These are phyloP conservation scores for Venturiaceae sp. DNA, from an alignment of 2,329 filamentous ascomycete species.

Conservation along the genomic window DNA sequence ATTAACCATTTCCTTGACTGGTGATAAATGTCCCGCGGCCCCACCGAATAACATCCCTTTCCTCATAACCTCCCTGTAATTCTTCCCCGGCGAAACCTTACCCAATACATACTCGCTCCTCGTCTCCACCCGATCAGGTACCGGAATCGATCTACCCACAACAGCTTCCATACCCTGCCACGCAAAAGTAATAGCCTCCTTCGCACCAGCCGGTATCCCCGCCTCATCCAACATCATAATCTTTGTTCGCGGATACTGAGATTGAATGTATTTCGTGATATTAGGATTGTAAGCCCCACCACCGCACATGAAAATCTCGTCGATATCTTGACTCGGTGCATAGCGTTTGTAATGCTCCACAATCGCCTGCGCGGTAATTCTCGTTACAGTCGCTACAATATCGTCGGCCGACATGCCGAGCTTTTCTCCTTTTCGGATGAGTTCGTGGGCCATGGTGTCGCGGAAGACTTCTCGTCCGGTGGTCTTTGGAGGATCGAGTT, in stretches of 20 bases:
- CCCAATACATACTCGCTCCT: background rate
- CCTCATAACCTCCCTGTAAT: background rate
- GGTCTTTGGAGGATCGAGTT: slow-evolving; percentile 42
- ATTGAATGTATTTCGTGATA: slow-evolving; percentile 43
- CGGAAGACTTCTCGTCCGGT: slow-evolving; percentile 52
- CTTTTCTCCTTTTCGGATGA: slow-evolving; percentile 39
- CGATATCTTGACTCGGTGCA: slow-evolving; percentile 35
- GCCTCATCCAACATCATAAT: slow-evolving; percentile 49
- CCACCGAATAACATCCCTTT: background rate
- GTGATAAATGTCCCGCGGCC: background rate
- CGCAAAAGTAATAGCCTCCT: slow-evolving; percentile 51
- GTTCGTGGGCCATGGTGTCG: slow-evolving; percentile 42
- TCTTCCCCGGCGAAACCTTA: background rate
- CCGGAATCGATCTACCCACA: slow-evolving; percentile 7
- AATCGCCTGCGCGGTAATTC: slow-evolving; percentile 50
- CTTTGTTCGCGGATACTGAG: slow-evolving; percentile 35
- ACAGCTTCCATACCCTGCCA: slow-evolving; percentile 51
- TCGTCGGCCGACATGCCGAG: slow-evolving; percentile 39
- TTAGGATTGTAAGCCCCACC: slow-evolving; percentile 49
- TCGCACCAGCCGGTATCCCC: slow-evolving; percentile 46
- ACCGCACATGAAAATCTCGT: slow-evolving; percentile 53
- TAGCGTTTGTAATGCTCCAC: slow-evolving; percentile 41
- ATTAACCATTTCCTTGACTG: slow-evolving; percentile 1
- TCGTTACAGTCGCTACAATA: slow-evolving; percentile 48
- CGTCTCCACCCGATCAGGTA: background rate